A percentile compares a stretch with the other conserved stretches of the same genome.
phyloP scores from a whole-genome alignment of 257 asterid genomes.

The Verbascum thapsus region DNA sequence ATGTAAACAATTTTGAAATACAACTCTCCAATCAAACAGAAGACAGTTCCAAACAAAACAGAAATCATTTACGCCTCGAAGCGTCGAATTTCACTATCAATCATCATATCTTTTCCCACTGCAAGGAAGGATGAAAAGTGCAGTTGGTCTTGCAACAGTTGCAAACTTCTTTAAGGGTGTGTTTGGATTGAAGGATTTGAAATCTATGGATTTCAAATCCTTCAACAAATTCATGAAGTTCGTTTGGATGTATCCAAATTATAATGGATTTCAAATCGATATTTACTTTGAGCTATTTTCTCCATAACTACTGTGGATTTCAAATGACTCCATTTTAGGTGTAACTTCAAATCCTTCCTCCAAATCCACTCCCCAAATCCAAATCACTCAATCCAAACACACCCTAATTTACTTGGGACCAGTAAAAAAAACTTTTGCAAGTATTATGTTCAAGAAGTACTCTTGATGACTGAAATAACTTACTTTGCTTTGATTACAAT shows the following conservation, averaged over 20 bases:
- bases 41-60: background rate
- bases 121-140: background rate
- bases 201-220: too few relatives aligned
- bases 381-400: too few relatives aligned
- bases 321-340: too few relatives aligned
- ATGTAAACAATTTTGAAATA: background rate
- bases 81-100: background rate
- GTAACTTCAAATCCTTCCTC: too few relatives aligned
- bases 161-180: too few relatives aligned
- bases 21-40: background rate
- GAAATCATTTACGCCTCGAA: slow-evolving; percentile 9
- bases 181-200: too few relatives aligned
- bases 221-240: too few relatives aligned
- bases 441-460: background rate
- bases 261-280: too few relatives aligned
- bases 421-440: background rate
- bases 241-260: too few relatives aligned
- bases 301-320: too few relatives aligned
- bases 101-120: background rate
- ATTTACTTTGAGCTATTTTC: too few relatives aligned
- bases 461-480: slow-evolving; percentile 26
- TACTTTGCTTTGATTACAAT: slow-evolving; percentile 81
- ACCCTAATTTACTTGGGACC: background rate
- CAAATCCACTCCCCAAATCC: too few relatives aligned
- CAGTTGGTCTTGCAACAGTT: background rate